Percentiles rank a stretch among this genome's conserved stretches.
Conservation (phyloP, 305 asterid genomes). For the Fraxinus albicans region DNA sequence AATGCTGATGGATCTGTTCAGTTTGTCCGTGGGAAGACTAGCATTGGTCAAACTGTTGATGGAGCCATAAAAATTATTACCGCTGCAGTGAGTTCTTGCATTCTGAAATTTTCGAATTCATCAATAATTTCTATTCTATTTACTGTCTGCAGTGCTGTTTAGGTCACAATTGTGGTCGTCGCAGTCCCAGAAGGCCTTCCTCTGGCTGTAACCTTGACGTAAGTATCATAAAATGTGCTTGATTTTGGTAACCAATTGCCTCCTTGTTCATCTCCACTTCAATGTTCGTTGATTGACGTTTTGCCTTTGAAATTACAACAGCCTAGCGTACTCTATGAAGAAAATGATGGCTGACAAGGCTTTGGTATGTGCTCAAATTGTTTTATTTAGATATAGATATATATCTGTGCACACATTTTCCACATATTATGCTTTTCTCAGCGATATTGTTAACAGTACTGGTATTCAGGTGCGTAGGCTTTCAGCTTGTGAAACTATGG, state of each 20-base stretch:
- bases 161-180: constrained; percentile 97
- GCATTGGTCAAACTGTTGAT: constrained; percentile 46
- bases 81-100: constrained; percentile 73
- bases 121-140: constrained; percentile 21
- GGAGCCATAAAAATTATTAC: constrained; percentile 77
- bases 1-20: constrained; percentile 76
- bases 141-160: constrained; percentile 36
- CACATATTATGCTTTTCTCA: neutral
- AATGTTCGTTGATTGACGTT: constrained; percentile 25
- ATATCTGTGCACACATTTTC: neutral
- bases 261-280: constrained; percentile 12
- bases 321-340: constrained; percentile 96
- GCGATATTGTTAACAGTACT: constrained; percentile 19
- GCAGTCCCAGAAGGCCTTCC: constrained; percentile 99
- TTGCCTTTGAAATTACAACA: constrained; percentile 39
- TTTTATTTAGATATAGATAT: neutral
- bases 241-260: neutral
- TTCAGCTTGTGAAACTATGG: constrained; percentile 99
- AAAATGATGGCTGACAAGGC: constrained; percentile 99
- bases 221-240: constrained; percentile 32
- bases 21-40: constrained; percentile 69
- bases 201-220: constrained; percentile 98
- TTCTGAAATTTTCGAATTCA: constrained; percentile 19
- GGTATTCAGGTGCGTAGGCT: constrained; percentile 87
- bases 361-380: constrained; percentile 45